phyloP scores from a whole-genome alignment of 148 eudicot genomes.

The Diospyros lotus region DNA sequence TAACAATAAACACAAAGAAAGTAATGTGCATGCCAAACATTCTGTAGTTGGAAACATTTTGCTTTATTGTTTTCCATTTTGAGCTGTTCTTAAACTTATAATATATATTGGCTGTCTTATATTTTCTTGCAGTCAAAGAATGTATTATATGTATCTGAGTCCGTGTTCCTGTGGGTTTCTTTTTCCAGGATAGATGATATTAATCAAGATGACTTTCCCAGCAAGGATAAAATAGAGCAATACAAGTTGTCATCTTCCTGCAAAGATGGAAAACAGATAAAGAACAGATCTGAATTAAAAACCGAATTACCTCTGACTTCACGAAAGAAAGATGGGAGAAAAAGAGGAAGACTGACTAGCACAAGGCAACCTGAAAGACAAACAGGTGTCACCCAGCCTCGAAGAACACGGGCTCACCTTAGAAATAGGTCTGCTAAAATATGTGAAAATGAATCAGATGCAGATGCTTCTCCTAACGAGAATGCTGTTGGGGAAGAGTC shows the following conservation, averaged over 20 bases:
- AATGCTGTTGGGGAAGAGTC: slow-evolving; percentile 19
- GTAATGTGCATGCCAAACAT: no score
- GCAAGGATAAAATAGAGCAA: slow-evolving; percentile 19
- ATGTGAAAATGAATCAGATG: slow-evolving; percentile 38
- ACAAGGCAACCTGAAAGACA: slow-evolving; percentile 30
- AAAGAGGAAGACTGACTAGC: slow-evolving; percentile 59
- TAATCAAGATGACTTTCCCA: slow-evolving; percentile 13
- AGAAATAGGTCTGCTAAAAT: slow-evolving; percentile 64
- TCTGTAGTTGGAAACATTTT: not conserved
- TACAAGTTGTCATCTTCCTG: slow-evolving; percentile 18
- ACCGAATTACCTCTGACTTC: slow-evolving; percentile 13
- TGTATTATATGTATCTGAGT: not conserved
- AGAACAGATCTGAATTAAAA: slow-evolving; percentile 12
- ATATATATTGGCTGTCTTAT: not conserved
- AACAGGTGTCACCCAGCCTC: slow-evolving; percentile 38
- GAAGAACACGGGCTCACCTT: slow-evolving; percentile 43
- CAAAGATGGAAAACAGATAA: slow-evolving; percentile 27
- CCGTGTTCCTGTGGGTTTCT: not conserved
- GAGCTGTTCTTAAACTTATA: not conserved
- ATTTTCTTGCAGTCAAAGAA: not conserved
- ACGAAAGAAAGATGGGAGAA: slow-evolving; percentile 30
- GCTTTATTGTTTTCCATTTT: not conserved
- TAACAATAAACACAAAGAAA: no score
- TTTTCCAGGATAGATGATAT: slow-evolving; percentile 17
- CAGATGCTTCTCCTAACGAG: slow-evolving; percentile 25